Evolutionary conservation across 2,329 filamentous ascomycete species (phyloP).

Genomic region (Alternaria consortialis): DNA sequence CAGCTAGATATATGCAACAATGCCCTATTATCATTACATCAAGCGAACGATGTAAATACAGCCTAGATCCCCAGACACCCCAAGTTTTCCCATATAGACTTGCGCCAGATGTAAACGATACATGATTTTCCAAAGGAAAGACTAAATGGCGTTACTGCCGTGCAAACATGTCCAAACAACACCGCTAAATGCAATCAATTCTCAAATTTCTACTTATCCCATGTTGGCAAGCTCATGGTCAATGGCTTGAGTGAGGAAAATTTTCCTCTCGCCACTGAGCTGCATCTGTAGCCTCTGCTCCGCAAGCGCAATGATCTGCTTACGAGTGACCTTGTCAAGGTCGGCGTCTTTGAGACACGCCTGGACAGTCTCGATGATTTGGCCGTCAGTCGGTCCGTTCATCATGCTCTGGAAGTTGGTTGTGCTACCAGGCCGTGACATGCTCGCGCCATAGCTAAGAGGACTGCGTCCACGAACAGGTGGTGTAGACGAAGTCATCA

Average conservation of each 20-base stretch:
- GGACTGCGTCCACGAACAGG: constrained; percentile 58
- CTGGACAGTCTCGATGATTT: constrained; percentile 86
- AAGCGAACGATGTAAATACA: constrained; percentile 11
- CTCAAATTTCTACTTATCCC: constrained; percentile 60
- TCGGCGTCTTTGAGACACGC: constrained; percentile 86
- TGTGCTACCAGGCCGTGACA: constrained; percentile 63
- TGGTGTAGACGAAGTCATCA: constrained; percentile 49
- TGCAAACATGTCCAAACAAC: constrained; percentile 25
- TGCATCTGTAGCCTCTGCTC: constrained; percentile 94
- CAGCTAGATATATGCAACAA: not conserved
- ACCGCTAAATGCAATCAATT: constrained; percentile 32
- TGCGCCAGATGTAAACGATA: constrained; percentile 13
- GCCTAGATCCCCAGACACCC: constrained; percentile 9
- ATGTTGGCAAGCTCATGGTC: constrained; percentile 93
- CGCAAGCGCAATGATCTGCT: constrained; percentile 84
- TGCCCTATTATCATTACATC: constrained; percentile 13
- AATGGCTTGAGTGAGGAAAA: constrained; percentile 92
- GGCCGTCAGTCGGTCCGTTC: constrained; percentile 76
- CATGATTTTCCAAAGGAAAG: constrained; percentile 11
- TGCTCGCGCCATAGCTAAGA: constrained; percentile 55
- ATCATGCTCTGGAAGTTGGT: constrained; percentile 67
- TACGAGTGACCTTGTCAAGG: constrained; percentile 97
- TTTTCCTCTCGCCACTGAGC: constrained; percentile 82
- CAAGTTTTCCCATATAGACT: constrained; percentile 13
- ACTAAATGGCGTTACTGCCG: constrained; percentile 16